A percentile compares a stretch with the other conserved stretches of the same genome.
Evolutionary conservation across 352 stramenopile species (phyloP).

Genomic region (Globisporangium uncinulatum): DNA sequence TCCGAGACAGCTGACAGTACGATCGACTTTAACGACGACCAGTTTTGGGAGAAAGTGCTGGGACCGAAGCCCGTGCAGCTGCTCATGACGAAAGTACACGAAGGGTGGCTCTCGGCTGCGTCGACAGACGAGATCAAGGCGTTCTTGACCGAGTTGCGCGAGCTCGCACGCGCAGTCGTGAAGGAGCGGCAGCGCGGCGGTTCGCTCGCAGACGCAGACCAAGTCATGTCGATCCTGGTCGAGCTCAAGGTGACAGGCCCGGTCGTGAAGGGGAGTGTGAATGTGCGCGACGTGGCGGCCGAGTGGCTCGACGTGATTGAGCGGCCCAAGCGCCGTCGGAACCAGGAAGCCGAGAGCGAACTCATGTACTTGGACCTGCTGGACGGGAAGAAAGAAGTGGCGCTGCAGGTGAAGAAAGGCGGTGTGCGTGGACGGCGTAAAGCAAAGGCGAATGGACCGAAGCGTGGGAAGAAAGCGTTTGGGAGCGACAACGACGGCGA

Average conservation of each 20-base stretch:
- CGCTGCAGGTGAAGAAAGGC: constrained; percentile 31
- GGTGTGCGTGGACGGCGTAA: constrained; percentile 24
- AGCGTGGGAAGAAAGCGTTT: constrained; percentile 29
- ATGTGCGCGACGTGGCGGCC: constrained; percentile 64
- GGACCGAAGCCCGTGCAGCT: constrained; percentile 81
- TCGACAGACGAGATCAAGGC: constrained; percentile 77
- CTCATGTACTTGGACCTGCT: constrained; percentile 86
- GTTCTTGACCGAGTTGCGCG: constrained; percentile 74
- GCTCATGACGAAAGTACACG: constrained; percentile 86
- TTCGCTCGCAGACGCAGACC: constrained; percentile 74
- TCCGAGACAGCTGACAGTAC: constrained; percentile 82
- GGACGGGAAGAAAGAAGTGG: constrained; percentile 55
- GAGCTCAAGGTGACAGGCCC: constrained; percentile 85
- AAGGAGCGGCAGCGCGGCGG: constrained; percentile 82
- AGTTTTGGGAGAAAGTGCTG: constrained; percentile 90
- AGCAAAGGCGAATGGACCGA: constrained; percentile 31
- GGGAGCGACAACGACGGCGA: constrained; percentile 52
- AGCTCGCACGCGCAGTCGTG: constrained; percentile 74
- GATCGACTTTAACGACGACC: constrained; percentile 89
- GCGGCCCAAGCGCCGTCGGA: constrained; percentile 77
- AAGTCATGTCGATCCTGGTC: constrained; percentile 84
- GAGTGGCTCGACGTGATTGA: constrained; percentile 88
- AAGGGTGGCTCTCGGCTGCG: constrained; percentile 67
- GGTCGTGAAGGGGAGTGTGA: constrained; percentile 62
- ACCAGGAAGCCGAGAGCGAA: constrained; percentile 77